A percentile compares a stretch with the other conserved stretches of the same genome.
These are phyloP conservation scores for Wickerhamiella australiensis DNA, from an alignment of 805 yeast genomes.

Conservation along the genomic window DNA sequence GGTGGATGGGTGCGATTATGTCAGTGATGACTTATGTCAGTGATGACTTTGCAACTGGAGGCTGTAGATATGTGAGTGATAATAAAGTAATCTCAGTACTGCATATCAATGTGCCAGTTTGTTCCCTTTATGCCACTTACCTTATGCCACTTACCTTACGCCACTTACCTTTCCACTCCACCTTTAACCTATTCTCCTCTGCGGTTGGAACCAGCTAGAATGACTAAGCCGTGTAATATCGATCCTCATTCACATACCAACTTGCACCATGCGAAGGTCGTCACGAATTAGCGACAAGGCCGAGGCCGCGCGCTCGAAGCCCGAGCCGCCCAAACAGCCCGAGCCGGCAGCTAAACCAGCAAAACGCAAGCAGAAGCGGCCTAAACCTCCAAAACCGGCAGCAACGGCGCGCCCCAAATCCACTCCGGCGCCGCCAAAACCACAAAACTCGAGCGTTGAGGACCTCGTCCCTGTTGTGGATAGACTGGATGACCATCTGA, in stretches of 20 bases:
- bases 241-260: not conserved
- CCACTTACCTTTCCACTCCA: too few species aligned
- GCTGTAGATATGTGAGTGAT: too few species aligned
- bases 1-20: too few species aligned
- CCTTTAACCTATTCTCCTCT: too few species aligned
- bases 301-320: slow-evolving; percentile 4
- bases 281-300: slow-evolving; percentile 9
- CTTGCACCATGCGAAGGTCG: slow-evolving; percentile 5
- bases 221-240: not conserved
- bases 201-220: not conserved
- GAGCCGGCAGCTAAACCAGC: slow-evolving; percentile 1
- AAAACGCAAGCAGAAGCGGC: not conserved
- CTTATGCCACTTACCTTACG: too few species aligned
- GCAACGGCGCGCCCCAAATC: not conserved
- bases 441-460: not conserved
- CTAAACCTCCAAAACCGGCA: not conserved
- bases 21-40: too few species aligned
- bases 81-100: too few species aligned
- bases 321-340: not conserved
- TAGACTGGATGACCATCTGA: slow-evolving; percentile 28
- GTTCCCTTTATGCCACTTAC: too few species aligned
- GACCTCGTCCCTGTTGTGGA: slow-evolving; percentile 21
- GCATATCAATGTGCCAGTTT: too few species aligned
- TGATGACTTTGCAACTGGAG: too few species aligned
- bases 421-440: not conserved